phyloP scores from a whole-genome alignment of 306 rosid genomes.

The Cucurbita pepo region DNA sequence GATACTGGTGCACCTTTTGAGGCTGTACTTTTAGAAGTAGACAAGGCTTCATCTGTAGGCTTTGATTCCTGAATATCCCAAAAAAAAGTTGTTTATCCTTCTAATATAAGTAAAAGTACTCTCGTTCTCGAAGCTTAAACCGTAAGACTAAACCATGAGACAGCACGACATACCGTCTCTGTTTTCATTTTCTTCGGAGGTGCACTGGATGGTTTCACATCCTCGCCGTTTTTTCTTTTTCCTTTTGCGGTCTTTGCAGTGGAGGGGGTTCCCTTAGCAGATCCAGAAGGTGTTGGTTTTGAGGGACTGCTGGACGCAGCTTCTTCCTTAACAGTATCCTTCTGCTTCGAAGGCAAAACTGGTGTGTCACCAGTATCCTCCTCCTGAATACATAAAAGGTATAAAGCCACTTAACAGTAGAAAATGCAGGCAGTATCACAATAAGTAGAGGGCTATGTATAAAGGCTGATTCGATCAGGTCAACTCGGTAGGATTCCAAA shows the following conservation, averaged over 20 bases:
- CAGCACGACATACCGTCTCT: constrained; percentile 48
- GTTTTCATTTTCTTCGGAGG: constrained; percentile 78
- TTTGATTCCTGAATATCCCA: constrained; percentile 41
- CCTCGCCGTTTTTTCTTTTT: constrained; percentile 75
- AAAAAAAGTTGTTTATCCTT: not conserved
- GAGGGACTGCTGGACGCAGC: constrained; percentile 61
- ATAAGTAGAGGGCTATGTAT: not conserved
- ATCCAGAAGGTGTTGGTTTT: constrained; percentile 39
- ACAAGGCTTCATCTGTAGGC: constrained; percentile 34
- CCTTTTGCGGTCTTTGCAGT: constrained; percentile 54
- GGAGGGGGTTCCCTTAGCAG: constrained; percentile 55
- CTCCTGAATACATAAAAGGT: constrained; percentile 26
- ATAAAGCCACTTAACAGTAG: constrained; percentile 2
- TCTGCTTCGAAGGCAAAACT: constrained; percentile 45
- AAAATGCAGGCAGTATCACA: not conserved
- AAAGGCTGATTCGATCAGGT: not conserved
- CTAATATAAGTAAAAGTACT: not conserved
- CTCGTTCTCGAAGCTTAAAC: not conserved
- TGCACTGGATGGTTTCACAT: constrained; percentile 44
- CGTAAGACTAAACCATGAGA: not conserved
- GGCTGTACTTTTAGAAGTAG: constrained; percentile 34
- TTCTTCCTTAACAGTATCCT: constrained; percentile 76
- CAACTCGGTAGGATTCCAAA: not conserved
- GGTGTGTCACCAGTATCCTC: constrained; percentile 49
- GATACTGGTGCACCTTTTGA: constrained; percentile 34